Conservation (phyloP, 1,139 yeast genomes). For the Taphrina confusa region DNA sequence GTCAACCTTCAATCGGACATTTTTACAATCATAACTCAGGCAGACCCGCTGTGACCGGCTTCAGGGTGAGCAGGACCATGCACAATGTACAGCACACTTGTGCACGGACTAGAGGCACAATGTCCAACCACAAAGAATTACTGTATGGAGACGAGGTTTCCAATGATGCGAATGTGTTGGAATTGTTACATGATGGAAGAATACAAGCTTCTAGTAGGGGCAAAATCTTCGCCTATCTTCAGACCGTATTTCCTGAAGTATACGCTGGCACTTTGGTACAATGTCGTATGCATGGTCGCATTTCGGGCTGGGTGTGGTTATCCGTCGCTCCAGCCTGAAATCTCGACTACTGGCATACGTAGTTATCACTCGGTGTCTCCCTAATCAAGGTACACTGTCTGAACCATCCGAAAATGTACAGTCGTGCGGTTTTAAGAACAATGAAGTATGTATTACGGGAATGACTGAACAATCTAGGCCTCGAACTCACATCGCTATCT, state of each 20-base stretch:
- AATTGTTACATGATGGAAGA: background rate
- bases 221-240: background rate
- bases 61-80: background rate
- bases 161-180: background rate
- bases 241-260: background rate
- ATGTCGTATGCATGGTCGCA: background rate
- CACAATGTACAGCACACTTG: slow-evolving; percentile 1
- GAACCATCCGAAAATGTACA: too few relatives aligned
- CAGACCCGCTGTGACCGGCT: background rate
- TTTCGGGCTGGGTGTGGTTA: background rate
- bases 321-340: background rate
- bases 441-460: too few relatives aligned
- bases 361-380: too few relatives aligned
- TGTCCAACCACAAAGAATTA: background rate
- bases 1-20: background rate
- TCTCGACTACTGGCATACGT: too few relatives aligned
- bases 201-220: background rate
- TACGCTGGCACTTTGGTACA: background rate
- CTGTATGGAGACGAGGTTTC: background rate
- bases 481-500: too few relatives aligned
- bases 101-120: background rate
- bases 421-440: too few relatives aligned
- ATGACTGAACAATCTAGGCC: too few relatives aligned
- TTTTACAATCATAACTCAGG: background rate
- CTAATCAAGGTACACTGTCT: too few relatives aligned